Evolutionary conservation across 768 basidiomycete species (phyloP).

Genomic region (Boletales sp.): DNA sequence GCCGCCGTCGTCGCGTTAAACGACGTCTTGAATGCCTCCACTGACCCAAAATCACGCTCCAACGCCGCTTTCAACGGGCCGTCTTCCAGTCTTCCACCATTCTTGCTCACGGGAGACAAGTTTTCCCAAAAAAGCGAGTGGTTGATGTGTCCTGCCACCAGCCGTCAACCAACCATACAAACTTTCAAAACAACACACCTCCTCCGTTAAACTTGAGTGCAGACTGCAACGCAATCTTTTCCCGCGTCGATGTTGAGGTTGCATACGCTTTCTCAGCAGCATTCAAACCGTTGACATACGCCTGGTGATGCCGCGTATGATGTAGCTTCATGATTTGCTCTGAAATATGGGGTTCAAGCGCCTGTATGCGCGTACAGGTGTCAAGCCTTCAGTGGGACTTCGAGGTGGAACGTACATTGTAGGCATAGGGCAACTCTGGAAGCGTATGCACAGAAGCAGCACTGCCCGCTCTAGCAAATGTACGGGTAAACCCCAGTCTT

Average conservation of each 20-base stretch:
- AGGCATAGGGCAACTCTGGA: conserved; percentile 74
- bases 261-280: conserved; percentile 84
- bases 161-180: neutral
- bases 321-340: conserved; percentile 92
- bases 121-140: conserved; percentile 98
- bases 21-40: conserved; percentile 81
- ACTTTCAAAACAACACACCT: conserved; percentile 39
- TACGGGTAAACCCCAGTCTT: conserved; percentile 43
- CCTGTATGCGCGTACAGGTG: conserved; percentile 35
- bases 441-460: conserved; percentile 62
- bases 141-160: conserved; percentile 75
- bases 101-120: conserved; percentile 66
- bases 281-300: conserved; percentile 94
- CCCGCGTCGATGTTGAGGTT: conserved; percentile 60
- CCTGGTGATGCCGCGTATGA: conserved; percentile 87
- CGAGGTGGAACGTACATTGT: conserved; percentile 51
- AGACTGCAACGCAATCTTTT: conserved; percentile 79
- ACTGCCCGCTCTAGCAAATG: conserved; percentile 40
- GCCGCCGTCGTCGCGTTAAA: conserved; percentile 87
- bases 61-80: conserved; percentile 76
- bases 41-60: conserved; percentile 77
- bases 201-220: conserved; percentile 99
- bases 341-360: conserved; percentile 90
- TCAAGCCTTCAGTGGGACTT: neutral
- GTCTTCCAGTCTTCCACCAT: conserved; percentile 60